phyloP scores from a whole-genome alignment of 2,329 filamentous ascomycete genomes.

The Xylogone sp. region DNA sequence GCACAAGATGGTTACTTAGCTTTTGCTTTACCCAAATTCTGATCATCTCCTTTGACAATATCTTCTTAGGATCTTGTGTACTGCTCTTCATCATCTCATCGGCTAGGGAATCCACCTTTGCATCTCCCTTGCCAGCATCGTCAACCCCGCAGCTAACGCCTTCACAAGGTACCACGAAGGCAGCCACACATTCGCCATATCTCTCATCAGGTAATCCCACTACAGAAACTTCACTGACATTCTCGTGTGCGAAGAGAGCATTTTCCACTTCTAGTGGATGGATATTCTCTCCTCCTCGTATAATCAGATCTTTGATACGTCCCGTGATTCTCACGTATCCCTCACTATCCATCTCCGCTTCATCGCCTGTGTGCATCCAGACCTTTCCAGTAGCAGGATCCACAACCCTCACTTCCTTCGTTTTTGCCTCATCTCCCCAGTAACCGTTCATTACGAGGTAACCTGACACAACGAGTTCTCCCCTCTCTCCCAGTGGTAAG shows the following conservation, averaged over 20 bases:
- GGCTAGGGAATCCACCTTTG: slow-evolving; percentile 3
- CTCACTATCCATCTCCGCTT: slow-evolving; percentile 76
- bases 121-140: slow-evolving; percentile 21
- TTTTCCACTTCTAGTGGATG: slow-evolving; percentile 92
- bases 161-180: slow-evolving; percentile 61
- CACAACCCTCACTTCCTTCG: slow-evolving; percentile 61
- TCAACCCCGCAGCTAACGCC: slow-evolving; percentile 23
- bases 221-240: slow-evolving; percentile 73
- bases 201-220: slow-evolving; percentile 78
- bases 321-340: slow-evolving; percentile 89
- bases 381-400: slow-evolving; percentile 35
- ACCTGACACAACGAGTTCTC: slow-evolving; percentile 79
- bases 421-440: slow-evolving; percentile 69
- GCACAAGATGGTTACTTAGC: slow-evolving; percentile 73
- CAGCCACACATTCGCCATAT: slow-evolving; percentile 84
- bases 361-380: slow-evolving; percentile 94
- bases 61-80: slow-evolving; percentile 7
- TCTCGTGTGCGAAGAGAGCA: slow-evolving; percentile 69
- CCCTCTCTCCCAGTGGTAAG: slow-evolving; percentile 61
- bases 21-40: slow-evolving; percentile 67
- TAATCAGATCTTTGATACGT: slow-evolving; percentile 92
- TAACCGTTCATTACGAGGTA: slow-evolving; percentile 93
- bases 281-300: slow-evolving; percentile 92
- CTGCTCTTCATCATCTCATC: slow-evolving; percentile 13
- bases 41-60: slow-evolving; percentile 55